Evolutionary conservation across 2,329 filamentous ascomycete genomes (phyloP).

Genomic region (Coleophoma crateriformis): DNA sequence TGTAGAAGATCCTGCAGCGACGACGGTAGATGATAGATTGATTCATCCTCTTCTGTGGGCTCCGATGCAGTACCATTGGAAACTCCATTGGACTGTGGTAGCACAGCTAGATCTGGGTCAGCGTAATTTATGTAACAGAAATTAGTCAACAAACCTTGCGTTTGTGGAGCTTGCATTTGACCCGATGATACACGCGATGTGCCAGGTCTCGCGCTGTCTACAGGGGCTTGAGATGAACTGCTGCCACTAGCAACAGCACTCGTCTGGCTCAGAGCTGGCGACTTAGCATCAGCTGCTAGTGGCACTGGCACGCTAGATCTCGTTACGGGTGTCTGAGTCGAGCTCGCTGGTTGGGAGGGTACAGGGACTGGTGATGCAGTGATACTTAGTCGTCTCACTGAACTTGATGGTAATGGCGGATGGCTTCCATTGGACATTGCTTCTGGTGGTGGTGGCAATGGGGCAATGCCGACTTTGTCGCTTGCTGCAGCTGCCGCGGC

Average conservation of each 20-base stretch:
- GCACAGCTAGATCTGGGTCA: slow-evolving; percentile 6
- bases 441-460: slow-evolving; percentile 80
- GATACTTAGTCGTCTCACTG: slow-evolving; percentile 45
- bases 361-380: slow-evolving; percentile 49
- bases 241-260: slow-evolving; percentile 34
- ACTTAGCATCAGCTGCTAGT: slow-evolving; percentile 39
- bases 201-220: slow-evolving; percentile 27
- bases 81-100: slow-evolving; percentile 43
- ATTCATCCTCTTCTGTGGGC: slow-evolving; percentile 55
- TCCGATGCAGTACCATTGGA: slow-evolving; percentile 43
- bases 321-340: slow-evolving; percentile 26
- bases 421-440: slow-evolving; percentile 32
- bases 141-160: slow-evolving; percentile 37
- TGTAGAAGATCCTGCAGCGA: slow-evolving; percentile 86
- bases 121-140: slow-evolving; percentile 21
- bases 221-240: slow-evolving; percentile 38
- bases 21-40: slow-evolving; percentile 86
- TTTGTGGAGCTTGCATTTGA: slow-evolving; percentile 27
- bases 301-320: slow-evolving; percentile 28
- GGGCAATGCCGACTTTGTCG: slow-evolving; percentile 86
- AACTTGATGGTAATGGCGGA: slow-evolving; percentile 29
- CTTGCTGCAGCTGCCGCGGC: slow-evolving; percentile 90
- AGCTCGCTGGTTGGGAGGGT: slow-evolving; percentile 38
- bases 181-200: slow-evolving; percentile 17
- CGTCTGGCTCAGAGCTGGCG: slow-evolving; percentile 41